A percentile compares a stretch with the other conserved stretches of the same genome.
These are phyloP conservation scores for Trypanosoma lewisi DNA, from an alignment of 208 protist genomes.

Conservation along the genomic window DNA sequence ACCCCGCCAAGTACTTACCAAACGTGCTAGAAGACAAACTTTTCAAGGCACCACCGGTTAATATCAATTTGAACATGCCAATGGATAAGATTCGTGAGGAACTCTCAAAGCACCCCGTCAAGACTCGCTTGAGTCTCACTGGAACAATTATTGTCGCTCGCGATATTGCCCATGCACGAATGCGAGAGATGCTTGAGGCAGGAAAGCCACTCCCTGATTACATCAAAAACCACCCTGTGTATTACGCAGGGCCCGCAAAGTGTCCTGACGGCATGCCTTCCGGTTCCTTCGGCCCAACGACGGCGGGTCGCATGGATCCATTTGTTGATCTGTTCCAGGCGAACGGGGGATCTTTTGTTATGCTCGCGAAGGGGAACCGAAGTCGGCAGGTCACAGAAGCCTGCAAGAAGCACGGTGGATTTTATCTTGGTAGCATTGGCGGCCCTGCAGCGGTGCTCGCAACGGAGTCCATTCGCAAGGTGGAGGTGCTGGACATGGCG, in stretches of 20 bases:
- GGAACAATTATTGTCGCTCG: slow-evolving; percentile 97
- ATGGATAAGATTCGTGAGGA: slow-evolving; percentile 84
- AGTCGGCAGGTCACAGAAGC: slow-evolving; percentile 88
- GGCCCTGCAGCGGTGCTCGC: slow-evolving; percentile 96
- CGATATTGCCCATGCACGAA: slow-evolving; percentile 96
- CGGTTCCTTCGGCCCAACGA: slow-evolving; percentile 97
- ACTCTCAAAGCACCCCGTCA: slow-evolving; percentile 88
- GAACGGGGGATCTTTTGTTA: slow-evolving; percentile 89
- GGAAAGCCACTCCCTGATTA: slow-evolving; percentile 92
- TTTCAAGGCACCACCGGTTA: slow-evolving; percentile 64
- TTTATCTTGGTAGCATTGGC: slow-evolving; percentile 97
- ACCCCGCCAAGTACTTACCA: slow-evolving; percentile 93
- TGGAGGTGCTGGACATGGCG: slow-evolving; percentile 90
- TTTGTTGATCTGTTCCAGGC: slow-evolving; percentile 95
- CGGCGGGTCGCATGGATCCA: slow-evolving; percentile 95
- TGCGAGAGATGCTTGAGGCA: slow-evolving; percentile 87
- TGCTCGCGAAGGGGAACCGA: slow-evolving; percentile 97
- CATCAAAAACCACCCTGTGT: slow-evolving; percentile 95
- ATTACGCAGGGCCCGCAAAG: slow-evolving; percentile 98
- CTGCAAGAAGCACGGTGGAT: slow-evolving; percentile 95
- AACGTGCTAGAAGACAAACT: slow-evolving; percentile 85
- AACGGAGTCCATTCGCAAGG: slow-evolving; percentile 90
- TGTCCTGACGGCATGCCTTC: slow-evolving; percentile 91
- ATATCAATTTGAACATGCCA: slow-evolving; percentile 92
- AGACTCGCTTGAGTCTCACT: slow-evolving; percentile 92